These are phyloP conservation scores for Leishmania tropica DNA, from an alignment of 208 protist genomes.

Conservation along the genomic window DNA sequence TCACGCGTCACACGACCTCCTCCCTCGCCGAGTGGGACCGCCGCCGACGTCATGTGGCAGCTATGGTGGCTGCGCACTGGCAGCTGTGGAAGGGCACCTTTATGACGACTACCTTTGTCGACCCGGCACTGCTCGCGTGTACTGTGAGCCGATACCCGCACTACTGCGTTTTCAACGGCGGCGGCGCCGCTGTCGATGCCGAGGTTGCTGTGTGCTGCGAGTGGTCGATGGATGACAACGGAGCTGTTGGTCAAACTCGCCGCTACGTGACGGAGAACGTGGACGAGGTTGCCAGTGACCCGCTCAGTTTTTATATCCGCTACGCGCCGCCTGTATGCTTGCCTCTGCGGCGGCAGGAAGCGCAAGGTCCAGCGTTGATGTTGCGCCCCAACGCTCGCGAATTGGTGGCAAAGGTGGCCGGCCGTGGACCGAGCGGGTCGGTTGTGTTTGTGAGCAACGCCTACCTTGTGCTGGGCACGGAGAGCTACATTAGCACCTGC, in stretches of 20 bases:
- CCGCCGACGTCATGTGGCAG: constrained; percentile 24
- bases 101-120: constrained; percentile 51
- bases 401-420: constrained; percentile 51
- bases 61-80: constrained; percentile 17
- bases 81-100: constrained; percentile 33
- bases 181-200: background rate
- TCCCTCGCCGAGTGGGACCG: constrained; percentile 23
- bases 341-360: constrained; percentile 25
- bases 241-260: constrained; percentile 32
- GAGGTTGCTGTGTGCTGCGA: constrained; percentile 22
- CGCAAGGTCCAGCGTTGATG: constrained; percentile 2
- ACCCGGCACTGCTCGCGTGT: constrained; percentile 39
- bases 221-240: constrained; percentile 35
- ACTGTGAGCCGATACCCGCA: constrained; percentile 23
- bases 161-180: constrained; percentile 24
- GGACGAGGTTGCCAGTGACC: constrained; percentile 44
- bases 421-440: constrained; percentile 10
- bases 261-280: constrained; percentile 28
- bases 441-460: constrained; percentile 63
- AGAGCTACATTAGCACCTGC: constrained; percentile 61
- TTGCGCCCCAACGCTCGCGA: constrained; percentile 43
- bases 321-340: constrained; percentile 58
- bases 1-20: constrained; percentile 10
- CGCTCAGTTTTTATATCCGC: constrained; percentile 54
- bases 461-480: constrained; percentile 59